These are phyloP conservation scores for Cystofilobasidium capitatum DNA, from an alignment of 768 basidiomycete species.

Conservation along the genomic window DNA sequence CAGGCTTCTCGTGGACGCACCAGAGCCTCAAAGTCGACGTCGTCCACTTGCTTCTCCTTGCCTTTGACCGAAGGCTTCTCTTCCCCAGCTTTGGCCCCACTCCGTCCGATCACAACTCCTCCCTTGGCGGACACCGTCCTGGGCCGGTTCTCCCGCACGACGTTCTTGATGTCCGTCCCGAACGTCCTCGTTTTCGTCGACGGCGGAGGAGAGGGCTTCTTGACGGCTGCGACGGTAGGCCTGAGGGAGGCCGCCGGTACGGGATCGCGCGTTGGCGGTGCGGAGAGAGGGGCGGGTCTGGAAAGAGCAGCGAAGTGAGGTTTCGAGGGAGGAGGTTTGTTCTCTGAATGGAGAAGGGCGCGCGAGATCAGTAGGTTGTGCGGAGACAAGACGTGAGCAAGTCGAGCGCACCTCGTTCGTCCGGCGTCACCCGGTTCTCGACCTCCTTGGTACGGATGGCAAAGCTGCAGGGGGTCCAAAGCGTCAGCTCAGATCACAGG, in stretches of 20 bases:
- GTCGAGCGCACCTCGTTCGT: constrained; percentile 55
- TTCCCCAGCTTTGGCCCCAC: background rate
- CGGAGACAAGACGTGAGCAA: background rate
- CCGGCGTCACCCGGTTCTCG: constrained; percentile 69
- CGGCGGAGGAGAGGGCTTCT: no score
- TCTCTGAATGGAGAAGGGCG: constrained; percentile 32
- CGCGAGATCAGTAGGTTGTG: background rate
- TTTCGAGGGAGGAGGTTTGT: constrained; percentile 51
- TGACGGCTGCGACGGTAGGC: background rate
- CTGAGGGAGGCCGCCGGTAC: no score
- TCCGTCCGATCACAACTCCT: background rate
- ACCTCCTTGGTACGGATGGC: constrained; percentile 75
- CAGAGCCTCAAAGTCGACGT: background rate
- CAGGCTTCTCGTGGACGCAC: background rate
- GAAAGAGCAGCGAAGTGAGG: constrained; percentile 56
- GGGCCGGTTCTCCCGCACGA: background rate
- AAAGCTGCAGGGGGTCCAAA: constrained; percentile 48
- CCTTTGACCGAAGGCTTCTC: background rate
- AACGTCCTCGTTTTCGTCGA: no score
- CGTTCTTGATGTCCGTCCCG: constrained; percentile 4
- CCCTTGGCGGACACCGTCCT: background rate
- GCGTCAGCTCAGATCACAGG: background rate
- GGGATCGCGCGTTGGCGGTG: no score
- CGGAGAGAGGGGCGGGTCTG: background rate
- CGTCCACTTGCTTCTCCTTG: background rate